phyloP scores from a whole-genome alignment of 306 rosid species.

The Trifolium repens region DNA sequence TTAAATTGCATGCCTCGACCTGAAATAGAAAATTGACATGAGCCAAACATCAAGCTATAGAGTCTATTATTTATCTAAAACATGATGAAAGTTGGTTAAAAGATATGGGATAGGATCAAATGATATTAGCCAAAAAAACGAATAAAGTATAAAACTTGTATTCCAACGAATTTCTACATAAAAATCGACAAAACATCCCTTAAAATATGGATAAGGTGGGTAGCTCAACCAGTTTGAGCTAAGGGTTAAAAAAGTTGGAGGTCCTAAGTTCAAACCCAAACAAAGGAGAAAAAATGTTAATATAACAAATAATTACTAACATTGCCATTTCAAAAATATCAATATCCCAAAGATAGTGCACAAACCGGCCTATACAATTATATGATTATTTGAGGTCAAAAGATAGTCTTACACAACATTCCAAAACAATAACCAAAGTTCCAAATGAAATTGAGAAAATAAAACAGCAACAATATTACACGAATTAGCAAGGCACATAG shows the following conservation, averaged over 20 bases:
- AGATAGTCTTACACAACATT: not conserved
- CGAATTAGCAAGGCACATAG: not conserved
- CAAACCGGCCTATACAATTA: not conserved
- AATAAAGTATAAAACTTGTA: not conserved
- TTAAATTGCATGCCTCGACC: not conserved
- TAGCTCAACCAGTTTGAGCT: too few relatives aligned
- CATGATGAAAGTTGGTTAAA: not conserved
- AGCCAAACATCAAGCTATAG: not conserved
- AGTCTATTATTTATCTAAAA: not conserved
- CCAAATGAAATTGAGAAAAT: not conserved
- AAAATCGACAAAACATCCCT: not conserved
- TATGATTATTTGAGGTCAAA: not conserved
- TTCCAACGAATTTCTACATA: not conserved
- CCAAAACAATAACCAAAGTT: not conserved
- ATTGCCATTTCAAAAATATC: not conserved
- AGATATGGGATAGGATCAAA: not conserved
- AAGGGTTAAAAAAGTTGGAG: too few relatives aligned
- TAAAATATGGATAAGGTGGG: not conserved
- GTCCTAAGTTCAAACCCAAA: too few relatives aligned
- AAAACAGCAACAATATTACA: not conserved
- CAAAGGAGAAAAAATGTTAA: too few relatives aligned
- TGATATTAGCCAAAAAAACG: not conserved
- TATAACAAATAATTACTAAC: too few relatives aligned
- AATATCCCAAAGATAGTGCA: not conserved
- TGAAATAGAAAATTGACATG: not conserved